Evolutionary conservation across 371 early-diverging fungal species (phyloP).

Genomic region (Entomophthora muscae): DNA sequence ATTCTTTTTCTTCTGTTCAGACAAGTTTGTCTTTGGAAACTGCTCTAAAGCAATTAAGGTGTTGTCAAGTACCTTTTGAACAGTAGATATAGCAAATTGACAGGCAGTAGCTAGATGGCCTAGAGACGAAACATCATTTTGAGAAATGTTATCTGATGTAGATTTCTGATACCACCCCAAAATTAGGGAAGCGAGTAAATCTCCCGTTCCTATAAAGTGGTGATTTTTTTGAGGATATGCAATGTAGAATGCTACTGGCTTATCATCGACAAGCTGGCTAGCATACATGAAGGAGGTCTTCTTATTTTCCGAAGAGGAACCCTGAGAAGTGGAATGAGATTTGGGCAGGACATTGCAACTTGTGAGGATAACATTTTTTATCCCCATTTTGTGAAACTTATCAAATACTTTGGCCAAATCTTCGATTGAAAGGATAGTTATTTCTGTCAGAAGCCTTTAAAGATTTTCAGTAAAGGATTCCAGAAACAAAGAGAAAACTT

Average conservation of each 20-base stretch:
- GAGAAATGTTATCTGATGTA: background rate
- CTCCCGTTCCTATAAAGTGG: background rate
- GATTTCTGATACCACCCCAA: background rate
- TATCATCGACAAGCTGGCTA: background rate
- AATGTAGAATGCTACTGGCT: background rate
- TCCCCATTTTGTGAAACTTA: slow-evolving; percentile 45
- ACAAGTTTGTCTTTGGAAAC: background rate
- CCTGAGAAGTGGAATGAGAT: too few species aligned
- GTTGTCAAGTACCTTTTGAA: background rate
- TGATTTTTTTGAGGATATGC: background rate
- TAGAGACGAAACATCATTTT: background rate
- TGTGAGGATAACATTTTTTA: slow-evolving; percentile 58
- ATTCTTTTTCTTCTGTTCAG: background rate
- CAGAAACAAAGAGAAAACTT: slow-evolving; percentile 12
- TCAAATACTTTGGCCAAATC: slow-evolving; percentile 32
- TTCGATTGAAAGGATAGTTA: slow-evolving; percentile 25
- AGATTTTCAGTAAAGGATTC: background rate
- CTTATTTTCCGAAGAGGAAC: background rate
- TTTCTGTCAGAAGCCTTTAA: slow-evolving; percentile 36
- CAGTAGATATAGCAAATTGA: background rate
- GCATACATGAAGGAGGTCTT: background rate
- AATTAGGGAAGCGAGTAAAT: background rate
- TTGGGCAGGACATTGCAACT: slow-evolving; percentile 14
- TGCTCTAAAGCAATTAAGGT: background rate
- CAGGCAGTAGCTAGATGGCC: background rate